A percentile compares a stretch with the other conserved stretches of the same genome.
phyloP scores from a whole-genome alignment of 768 basidiomycete species.

The Auriscalpium microsporum region DNA sequence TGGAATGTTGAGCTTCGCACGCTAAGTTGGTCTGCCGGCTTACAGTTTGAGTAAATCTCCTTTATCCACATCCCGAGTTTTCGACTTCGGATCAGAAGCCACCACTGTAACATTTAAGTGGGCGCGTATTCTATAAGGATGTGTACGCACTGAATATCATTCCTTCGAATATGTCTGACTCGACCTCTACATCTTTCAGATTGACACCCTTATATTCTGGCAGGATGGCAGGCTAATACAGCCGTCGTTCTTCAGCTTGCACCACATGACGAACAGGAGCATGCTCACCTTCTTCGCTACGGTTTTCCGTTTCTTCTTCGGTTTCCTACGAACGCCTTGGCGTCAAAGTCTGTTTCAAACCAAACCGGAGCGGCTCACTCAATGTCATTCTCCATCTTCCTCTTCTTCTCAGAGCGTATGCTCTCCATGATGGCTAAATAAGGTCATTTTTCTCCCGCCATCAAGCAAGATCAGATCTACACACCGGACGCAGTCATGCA shows the following conservation, averaged over 20 bases:
- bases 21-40: slow-evolving; percentile 11
- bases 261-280: too few species aligned
- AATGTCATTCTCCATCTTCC: slow-evolving; percentile 59
- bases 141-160: slow-evolving; percentile 67
- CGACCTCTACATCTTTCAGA: slow-evolving; percentile 47
- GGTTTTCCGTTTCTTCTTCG: slow-evolving; percentile 56
- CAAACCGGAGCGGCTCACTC: slow-evolving; percentile 28
- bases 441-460: too few species aligned
- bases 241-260: not conserved
- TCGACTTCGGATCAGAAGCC: slow-evolving; percentile 65
- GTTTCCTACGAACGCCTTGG: slow-evolving; percentile 17
- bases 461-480: not conserved
- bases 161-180: slow-evolving; percentile 61
- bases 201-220: slow-evolving; percentile 62
- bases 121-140: not conserved
- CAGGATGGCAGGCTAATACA: slow-evolving; percentile 49
- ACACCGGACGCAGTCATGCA: slow-evolving; percentile 65
- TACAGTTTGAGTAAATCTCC: slow-evolving; percentile 61
- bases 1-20: not conserved
- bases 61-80: slow-evolving; percentile 60
- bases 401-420: slow-evolving; percentile 56
- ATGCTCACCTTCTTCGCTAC: slow-evolving; percentile 39
- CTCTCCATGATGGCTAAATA: slow-evolving; percentile 48
- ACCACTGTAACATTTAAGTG: slow-evolving; percentile 42
- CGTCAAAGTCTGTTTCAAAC: too few species aligned